Base-by-base conservation (phyloP, 2,329 filamentous ascomycete genomes). In the Cercospora sojina region DNA sequence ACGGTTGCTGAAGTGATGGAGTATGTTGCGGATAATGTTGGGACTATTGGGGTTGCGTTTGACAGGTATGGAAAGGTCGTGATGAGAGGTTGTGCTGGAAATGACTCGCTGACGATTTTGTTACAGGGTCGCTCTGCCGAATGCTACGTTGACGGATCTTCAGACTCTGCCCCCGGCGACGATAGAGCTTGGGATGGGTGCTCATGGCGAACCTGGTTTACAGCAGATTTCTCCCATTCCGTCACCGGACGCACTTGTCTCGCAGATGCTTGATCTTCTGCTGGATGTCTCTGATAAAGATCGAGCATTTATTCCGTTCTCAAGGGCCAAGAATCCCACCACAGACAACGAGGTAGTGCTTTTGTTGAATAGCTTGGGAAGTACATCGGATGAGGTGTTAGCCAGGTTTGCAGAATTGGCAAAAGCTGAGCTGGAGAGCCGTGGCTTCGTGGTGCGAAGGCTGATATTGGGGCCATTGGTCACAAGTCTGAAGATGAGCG, bases 161-260 rank as follows among this genome's bases (percentile, higher is more conserved):
- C 86, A 88, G 69, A 80, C 77, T 16, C 80, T 88, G 2, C 79
- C 77, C 9, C 74, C 78, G 1, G 76, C 86, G 64, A 86, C 86
- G 64, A 76, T 89, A 38, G 87, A 88, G 74, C 80, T 90, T n/a
- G 88, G 88, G 3, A 89, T 87, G 23, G 88, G 88, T 0, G 87
- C 87, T 13, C 88, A 90, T 74, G 89, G 89, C 73, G 88, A 90
- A 75, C 87, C 88, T 0, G 88, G 79, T 0, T 84, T 87, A 72
- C 81, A 80, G 72, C 86, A 86, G 75, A 75, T 88, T 18, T 84
- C 83, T 0, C 87, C 77, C 0, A 70, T 78, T n/a, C 77, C 77
- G 1, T 67, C 73, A 2, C 73, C 76, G 1, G 74, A 76, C 31
- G 72, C 68, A 20, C 71, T 79, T 7, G 75, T 75, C 5, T 71